Base-by-base conservation (phyloP, 1,139 yeast species). In the Blastobotrys petasosporus region DNA sequence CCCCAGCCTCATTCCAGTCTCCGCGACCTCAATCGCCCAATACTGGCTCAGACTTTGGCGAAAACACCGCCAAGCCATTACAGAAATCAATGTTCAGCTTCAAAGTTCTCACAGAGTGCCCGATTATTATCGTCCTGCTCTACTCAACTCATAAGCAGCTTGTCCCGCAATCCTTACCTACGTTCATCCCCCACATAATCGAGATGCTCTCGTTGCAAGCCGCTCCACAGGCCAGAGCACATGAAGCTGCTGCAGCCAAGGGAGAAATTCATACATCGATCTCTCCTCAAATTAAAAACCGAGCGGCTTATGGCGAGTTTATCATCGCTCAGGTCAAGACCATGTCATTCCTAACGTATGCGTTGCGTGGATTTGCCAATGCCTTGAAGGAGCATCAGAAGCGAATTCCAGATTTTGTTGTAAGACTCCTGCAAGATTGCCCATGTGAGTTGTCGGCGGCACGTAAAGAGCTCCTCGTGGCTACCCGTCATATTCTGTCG, bases 321-420 rank as follows among this genome's bases (percentile, higher is more conserved):
- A 81, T 92, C 15, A 70, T 86, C 36, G 94, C 96, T n/a, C 99
- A 94, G 65, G 96, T 94, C 35, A 94, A 94, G 63, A 95, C 97
- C 1, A 94, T 95, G 45, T 87, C 97, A 0, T 92, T 94, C 56
- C 71, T 94, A 59, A 97, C 98, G 0, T 94, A 90, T 63, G 88
- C 90, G 54, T 82, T 94, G 37, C 76, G 97, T 54, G 92, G 95
- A 7, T 85, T 82, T 58, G 81, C 94, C 1, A 76, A 79, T 31
- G 80, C 80, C 41, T 67, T 92, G 54, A 61, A 63, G 46, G 80
- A 79, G 50, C 87, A 85, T 50, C 77, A 82, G 30, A 72, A 73
- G 46, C 70, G 75, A 20, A 87, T 94, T 4, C 98, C 99, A 0
- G 95, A 85, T 52, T 78, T 90, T 43, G 85, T 92, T 29, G 77